Evolutionary conservation across 2,329 filamentous ascomycete species (phyloP).

Genomic region (Aspergillus phoenicis): DNA sequence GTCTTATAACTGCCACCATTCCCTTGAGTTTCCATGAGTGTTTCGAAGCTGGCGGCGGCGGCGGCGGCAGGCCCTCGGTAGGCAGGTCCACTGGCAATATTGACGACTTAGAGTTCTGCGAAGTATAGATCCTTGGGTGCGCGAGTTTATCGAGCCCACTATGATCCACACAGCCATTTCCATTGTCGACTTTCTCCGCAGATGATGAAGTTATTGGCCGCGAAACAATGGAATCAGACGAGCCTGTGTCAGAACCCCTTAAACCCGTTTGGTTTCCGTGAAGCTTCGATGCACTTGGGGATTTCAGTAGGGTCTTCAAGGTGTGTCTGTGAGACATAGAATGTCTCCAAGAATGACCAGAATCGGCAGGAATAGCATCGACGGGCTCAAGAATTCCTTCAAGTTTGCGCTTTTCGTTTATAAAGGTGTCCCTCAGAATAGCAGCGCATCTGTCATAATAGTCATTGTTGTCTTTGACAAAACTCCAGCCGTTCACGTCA

Average conservation of each 20-base stretch:
- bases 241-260: constrained; percentile 45
- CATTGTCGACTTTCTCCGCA: constrained; percentile 33
- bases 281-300: constrained; percentile 65
- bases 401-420: constrained; percentile 66
- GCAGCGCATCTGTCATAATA: constrained; percentile 91
- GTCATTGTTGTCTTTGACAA: constrained; percentile 98
- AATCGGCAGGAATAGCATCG: constrained; percentile 40
- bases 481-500: constrained; percentile 99
- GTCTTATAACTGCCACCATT: constrained; percentile 92
- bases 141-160: constrained; percentile 26
- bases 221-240: constrained; percentile 47
- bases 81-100: constrained; percentile 28
- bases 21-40: constrained; percentile 98
- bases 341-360: constrained; percentile 40
- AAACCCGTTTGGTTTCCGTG: constrained; percentile 49
- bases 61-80: constrained; percentile 48
- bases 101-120: constrained; percentile 31
- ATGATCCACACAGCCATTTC: constrained; percentile 15
- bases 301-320: constrained; percentile 64
- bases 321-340: constrained; percentile 50
- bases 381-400: constrained; percentile 37
- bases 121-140: constrained; percentile 24
- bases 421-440: constrained; percentile 85
- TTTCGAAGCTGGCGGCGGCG: constrained; percentile 72
- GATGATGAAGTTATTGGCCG: constrained; percentile 39